These are phyloP conservation scores for Ogataea corticis DNA, from an alignment of 805 yeast species.

Conservation along the genomic window DNA sequence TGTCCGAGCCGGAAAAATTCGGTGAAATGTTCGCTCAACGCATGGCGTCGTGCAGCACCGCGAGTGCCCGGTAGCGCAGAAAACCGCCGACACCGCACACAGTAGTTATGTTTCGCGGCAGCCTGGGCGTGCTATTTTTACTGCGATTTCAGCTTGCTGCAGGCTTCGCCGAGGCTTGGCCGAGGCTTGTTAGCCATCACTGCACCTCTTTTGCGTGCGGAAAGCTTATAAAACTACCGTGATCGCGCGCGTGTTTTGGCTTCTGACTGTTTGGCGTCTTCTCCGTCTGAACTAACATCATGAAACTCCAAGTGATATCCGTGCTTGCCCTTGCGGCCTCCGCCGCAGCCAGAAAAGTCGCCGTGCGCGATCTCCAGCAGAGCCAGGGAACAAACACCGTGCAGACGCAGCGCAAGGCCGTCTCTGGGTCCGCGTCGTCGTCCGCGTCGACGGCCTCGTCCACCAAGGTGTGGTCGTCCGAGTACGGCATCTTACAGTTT, in stretches of 20 bases:
- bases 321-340: not conserved
- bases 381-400: not conserved
- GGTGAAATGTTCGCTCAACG: no score
- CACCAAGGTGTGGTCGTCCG: constrained; percentile 26
- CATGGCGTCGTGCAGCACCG: no score
- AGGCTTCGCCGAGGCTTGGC: not conserved
- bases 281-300: not conserved
- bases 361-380: constrained; percentile 9
- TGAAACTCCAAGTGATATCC: not conserved
- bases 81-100: no score
- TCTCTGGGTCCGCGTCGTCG: constrained; percentile 4
- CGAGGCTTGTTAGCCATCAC: no score
- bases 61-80: no score
- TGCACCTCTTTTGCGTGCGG: no score
- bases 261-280: no score
- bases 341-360: constrained; percentile 4
- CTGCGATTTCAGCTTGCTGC: not conserved
- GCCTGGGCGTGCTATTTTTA: not conserved
- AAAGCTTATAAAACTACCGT: not conserved
- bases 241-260: not conserved
- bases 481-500: constrained; percentile 46
- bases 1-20: no score
- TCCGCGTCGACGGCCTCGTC: constrained; percentile 14
- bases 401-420: not conserved
- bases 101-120: no score